A percentile compares a stretch with the other conserved stretches of the same genome.
Conservation (phyloP, 768 basidiomycete genomes). For the Tulasnella sp. region DNA sequence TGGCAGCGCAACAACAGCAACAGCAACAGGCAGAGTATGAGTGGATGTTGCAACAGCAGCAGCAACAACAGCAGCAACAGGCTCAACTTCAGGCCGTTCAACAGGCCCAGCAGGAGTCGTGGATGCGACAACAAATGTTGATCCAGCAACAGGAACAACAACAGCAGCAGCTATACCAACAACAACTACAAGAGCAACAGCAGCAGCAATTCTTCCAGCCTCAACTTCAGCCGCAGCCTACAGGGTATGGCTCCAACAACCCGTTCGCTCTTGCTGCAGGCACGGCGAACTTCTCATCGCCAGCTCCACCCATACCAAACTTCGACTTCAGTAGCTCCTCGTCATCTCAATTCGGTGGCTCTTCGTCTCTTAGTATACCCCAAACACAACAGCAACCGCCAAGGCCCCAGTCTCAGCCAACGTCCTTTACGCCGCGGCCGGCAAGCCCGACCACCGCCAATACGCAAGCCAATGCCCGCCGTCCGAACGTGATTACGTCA, state of each 20-base stretch:
- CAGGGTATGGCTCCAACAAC: constrained; percentile 73
- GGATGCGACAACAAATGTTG: constrained; percentile 29
- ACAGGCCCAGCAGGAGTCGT: constrained; percentile 30
- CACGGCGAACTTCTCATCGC: constrained; percentile 18
- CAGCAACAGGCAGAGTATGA: constrained; percentile 31
- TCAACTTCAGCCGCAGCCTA: constrained; percentile 29
- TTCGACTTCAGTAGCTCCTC: constrained; percentile 19
- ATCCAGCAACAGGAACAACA: constrained; percentile 27
- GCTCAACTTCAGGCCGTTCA: constrained; percentile 35
- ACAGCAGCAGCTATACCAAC: constrained; percentile 21
- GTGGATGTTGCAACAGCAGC: constrained; percentile 45
- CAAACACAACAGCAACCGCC: constrained; percentile 34
- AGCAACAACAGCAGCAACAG: constrained; percentile 62
- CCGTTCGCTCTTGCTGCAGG: constrained; percentile 59
- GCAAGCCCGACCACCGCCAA: constrained; percentile 33
- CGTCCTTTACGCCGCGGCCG: constrained; percentile 35
- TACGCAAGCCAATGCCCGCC: constrained; percentile 18
- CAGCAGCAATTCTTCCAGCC: constrained; percentile 10
- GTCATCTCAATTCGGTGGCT: constrained; percentile 43
- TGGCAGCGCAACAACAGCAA: constrained; percentile 20
- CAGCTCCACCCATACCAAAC: constrained; percentile 23
- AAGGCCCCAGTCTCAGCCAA: constrained; percentile 27
- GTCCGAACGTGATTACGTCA: constrained; percentile 35
- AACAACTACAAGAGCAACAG: constrained; percentile 15
- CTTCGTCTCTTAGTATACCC: constrained; percentile 35